Conservation (phyloP, 345 rosid genomes). For the Brassica rapa region DNA sequence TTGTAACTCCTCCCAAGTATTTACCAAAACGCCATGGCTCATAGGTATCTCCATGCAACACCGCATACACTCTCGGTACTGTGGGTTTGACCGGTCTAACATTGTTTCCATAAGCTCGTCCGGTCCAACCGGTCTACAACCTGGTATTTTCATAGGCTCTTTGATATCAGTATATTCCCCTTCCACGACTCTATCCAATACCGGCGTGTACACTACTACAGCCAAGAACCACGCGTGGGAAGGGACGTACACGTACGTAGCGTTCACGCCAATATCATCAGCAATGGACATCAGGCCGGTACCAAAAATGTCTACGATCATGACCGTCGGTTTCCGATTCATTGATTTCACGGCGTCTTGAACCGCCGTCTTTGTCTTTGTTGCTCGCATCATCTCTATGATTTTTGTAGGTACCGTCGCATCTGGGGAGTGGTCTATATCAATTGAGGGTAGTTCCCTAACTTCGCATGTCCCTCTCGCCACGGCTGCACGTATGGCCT, state of each 20-base stretch:
- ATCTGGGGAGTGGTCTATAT: constrained; percentile 40
- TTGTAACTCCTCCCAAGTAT: constrained; percentile 64
- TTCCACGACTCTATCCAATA: constrained; percentile 40
- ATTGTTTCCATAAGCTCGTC: constrained; percentile 49
- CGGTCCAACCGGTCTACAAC: constrained; percentile 52
- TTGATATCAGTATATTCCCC: constrained; percentile 45
- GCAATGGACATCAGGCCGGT: constrained; percentile 41
- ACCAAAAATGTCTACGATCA: constrained; percentile 58
- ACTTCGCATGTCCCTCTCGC: constrained; percentile 32
- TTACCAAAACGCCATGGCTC: constrained; percentile 60
- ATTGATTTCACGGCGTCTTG: constrained; percentile 40
- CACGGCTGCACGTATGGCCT: constrained; percentile 23
- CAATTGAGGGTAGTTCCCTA: constrained; percentile 39
- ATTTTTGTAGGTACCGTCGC: constrained; percentile 39
- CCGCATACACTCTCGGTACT: constrained; percentile 28
- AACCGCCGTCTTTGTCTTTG: constrained; percentile 28
- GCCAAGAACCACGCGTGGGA: constrained; percentile 61
- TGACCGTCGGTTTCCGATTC: constrained; percentile 43
- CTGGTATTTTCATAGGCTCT: constrained; percentile 52
- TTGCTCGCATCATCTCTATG: constrained; percentile 46
- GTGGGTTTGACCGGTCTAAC: constrained; percentile 37
- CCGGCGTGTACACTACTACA: constrained; percentile 39
- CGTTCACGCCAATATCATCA: constrained; percentile 43
- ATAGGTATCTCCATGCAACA: constrained; percentile 18
- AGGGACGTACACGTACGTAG: constrained; percentile 42